These are phyloP conservation scores for Simmondsia chinensis DNA, from an alignment of 148 eudicot genomes.

Conservation along the genomic window DNA sequence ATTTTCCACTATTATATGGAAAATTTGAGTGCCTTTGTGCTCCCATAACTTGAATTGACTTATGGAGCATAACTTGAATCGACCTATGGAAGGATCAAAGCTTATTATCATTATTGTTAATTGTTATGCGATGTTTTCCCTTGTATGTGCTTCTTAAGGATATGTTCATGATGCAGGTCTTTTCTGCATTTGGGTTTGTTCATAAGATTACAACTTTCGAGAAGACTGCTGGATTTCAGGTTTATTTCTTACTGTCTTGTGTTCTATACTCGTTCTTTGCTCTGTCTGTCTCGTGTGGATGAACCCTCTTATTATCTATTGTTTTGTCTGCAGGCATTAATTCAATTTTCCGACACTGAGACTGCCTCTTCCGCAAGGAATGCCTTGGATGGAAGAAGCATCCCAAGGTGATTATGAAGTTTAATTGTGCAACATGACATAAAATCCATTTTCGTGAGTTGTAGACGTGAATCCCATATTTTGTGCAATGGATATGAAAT, in stretches of 20 bases:
- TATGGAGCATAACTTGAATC: too few species aligned
- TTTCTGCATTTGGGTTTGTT: constrained; percentile 93
- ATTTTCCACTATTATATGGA: too few species aligned
- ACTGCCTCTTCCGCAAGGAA: constrained; percentile 89
- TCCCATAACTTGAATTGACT: too few species aligned
- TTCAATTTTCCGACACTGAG: constrained; percentile 88
- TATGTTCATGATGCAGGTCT: constrained; percentile 48
- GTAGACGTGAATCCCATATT: constrained; percentile 35
- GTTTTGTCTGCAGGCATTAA: constrained; percentile 55
- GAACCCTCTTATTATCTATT: constrained; percentile 6
- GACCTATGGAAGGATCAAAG: too few species aligned
- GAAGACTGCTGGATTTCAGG: constrained; percentile 99
- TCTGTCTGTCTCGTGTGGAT: background rate
- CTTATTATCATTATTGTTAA: background rate
- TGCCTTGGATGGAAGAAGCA: constrained; percentile 95
- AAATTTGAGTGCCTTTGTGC: too few species aligned
- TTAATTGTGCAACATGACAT: constrained; percentile 26
- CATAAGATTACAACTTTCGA: constrained; percentile 97
- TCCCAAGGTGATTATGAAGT: constrained; percentile 82
- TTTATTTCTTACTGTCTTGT: constrained; percentile 6
- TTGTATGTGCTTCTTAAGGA: constrained; percentile 8
- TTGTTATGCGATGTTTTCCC: background rate
- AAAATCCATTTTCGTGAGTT: constrained; percentile 22
- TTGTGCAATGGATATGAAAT: constrained; percentile 26
- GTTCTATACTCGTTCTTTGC: background rate